Evolutionary conservation across 2,329 filamentous ascomycete species (phyloP), one percentile per base, ranked within the genome.

Genomic region (Ophiognomonia clavigignenti-juglandacearum): DNA sequence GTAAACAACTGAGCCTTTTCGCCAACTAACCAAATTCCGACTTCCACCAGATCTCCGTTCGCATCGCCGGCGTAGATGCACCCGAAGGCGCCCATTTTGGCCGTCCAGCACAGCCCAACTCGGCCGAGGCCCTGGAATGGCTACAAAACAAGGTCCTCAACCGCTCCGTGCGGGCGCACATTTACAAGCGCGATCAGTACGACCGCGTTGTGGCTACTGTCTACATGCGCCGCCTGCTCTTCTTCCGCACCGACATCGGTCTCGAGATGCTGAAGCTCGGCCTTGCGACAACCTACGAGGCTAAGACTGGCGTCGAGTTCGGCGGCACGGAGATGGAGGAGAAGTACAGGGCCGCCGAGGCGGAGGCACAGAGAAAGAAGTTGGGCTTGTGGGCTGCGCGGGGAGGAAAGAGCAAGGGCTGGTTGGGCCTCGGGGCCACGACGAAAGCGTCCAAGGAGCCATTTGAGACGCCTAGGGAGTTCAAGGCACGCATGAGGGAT

Each of bases 1-100:
- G 14, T 41, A 16, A 16, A 26, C 16, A 3, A 9, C 32, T 3
- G 9, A 20, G 8, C 13, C 19, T 4, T n/a, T 20, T 35, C 7
- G 9, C 19, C 18, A 36, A 8, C 41, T 48, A 14, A 48, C 27
- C 8, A 36, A 16, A 18, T 23, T 13, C 18, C 23, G 22, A 16
- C 14, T 18, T 24, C 23, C 22, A 29, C 16, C 59, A 95, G 86
- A 88, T 98, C 56, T 82, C 91, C 43, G 78, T 98, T 47, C 87
- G 93, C 23, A 76, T 98, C 47, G 93, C 93, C 14, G 93, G 93
- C 41, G 72, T 98, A 45, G 93, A 98, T 65, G 93, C 95, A 10
- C 93, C 93, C 2, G 93, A 98, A 68, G 74, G 87, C 47, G 85
- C 91, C 8, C 93, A 98, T 66, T 98, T 96, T 67, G 95, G 95